Evolutionary conservation across 306 rosid genomes (phyloP).

Genomic region (Cucurbita moschata): DNA sequence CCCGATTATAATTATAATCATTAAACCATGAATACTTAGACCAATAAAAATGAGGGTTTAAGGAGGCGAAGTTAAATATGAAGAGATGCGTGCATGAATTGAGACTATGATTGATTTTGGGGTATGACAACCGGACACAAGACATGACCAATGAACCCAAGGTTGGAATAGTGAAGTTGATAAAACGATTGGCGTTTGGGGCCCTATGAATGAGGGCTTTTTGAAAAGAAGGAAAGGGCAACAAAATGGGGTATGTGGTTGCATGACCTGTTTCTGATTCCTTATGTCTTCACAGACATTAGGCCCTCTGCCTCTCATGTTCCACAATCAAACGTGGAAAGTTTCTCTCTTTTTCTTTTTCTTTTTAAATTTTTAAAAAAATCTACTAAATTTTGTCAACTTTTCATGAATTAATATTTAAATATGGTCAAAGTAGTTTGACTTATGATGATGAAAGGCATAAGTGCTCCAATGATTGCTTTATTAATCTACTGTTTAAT

Average conservation of each 20-base stretch:
- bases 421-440: neutral
- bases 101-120: neutral
- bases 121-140: neutral
- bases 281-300: conserved; percentile 19
- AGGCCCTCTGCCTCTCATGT: neutral
- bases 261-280: conserved; percentile 37
- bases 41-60: no score
- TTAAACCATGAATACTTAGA: no score
- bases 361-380: no score
- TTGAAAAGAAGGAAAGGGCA: no score
- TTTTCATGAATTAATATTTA: neutral
- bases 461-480: neutral
- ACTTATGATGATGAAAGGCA: neutral
- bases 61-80: neutral
- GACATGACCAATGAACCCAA: neutral
- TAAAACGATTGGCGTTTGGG: neutral
- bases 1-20: no score
- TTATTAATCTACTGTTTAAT: neutral
- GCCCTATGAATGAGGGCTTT: neutral
- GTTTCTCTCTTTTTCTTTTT: neutral
- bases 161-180: neutral
- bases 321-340: neutral
- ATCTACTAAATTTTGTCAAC: no score
- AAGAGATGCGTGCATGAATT: neutral
- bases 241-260: conserved; percentile 12